Evolutionary conservation across 768 basidiomycete genomes (phyloP).

Genomic region (button mushroom (Agaricus bisporus)): DNA sequence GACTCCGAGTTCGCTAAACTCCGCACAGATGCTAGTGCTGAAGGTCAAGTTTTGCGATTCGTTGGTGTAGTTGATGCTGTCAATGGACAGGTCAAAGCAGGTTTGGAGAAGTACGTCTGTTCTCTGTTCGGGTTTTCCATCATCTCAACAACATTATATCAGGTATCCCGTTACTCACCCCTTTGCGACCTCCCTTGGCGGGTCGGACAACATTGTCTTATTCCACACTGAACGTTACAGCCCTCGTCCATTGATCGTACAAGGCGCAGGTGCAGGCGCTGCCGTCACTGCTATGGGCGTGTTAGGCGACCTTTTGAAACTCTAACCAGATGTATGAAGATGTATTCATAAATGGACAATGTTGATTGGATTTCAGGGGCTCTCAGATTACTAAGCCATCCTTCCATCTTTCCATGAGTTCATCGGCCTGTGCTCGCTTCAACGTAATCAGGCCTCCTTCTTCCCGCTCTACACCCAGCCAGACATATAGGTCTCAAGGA

Average conservation of each 20-base stretch:
- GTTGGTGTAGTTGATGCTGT: constrained; percentile 90
- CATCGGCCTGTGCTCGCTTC: no score
- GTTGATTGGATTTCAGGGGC: no score
- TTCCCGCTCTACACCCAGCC: no score
- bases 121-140: neutral
- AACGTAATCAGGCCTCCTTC: no score
- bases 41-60: constrained; percentile 85
- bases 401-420: no score
- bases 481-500: no score
- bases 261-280: constrained; percentile 96
- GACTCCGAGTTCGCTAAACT: constrained; percentile 75
- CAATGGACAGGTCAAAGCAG: constrained; percentile 70
- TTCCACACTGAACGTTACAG: constrained; percentile 94
- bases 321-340: neutral
- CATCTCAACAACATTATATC: neutral
- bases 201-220: constrained; percentile 97
- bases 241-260: constrained; percentile 83
- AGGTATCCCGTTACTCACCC: constrained; percentile 90
- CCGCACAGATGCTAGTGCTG: constrained; percentile 69
- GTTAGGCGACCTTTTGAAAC: constrained; percentile 55
- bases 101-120: constrained; percentile 73
- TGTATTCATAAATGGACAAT: no score
- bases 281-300: constrained; percentile 99
- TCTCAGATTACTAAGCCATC: no score
- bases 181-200: constrained; percentile 92